phyloP scores from a whole-genome alignment of 2,329 filamentous ascomycete genomes.

The Colletotrichum cereale region DNA sequence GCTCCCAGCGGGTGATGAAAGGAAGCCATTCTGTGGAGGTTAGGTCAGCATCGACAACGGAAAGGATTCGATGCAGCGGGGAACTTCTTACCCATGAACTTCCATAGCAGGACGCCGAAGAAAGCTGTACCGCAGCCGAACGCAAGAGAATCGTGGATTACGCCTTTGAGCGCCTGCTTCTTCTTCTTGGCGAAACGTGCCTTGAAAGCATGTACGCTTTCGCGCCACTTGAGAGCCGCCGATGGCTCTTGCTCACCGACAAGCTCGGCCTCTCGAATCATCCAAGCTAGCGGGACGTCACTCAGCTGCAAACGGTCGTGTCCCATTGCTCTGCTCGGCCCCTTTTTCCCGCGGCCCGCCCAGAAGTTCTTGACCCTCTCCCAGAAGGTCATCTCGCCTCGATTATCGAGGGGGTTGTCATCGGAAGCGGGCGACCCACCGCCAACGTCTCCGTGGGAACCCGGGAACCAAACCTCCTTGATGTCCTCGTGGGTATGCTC shows the following conservation, averaged over 20 bases:
- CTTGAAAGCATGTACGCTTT: slow-evolving; percentile 47
- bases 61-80: fast-evolving
- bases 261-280: slow-evolving; percentile 62
- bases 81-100: slow-evolving; percentile 54
- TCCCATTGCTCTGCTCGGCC: slow-evolving; percentile 48
- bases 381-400: slow-evolving; percentile 48
- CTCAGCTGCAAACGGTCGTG: slow-evolving; percentile 58
- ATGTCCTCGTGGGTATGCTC: slow-evolving; percentile 53
- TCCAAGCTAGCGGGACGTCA: slow-evolving; percentile 65
- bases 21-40: slow-evolving; percentile 52
- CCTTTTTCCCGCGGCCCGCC: slow-evolving; percentile 49
- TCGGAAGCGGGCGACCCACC: slow-evolving; percentile 61
- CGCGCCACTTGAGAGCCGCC: slow-evolving; percentile 52
- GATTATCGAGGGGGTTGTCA: slow-evolving; percentile 43
- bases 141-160: slow-evolving; percentile 55
- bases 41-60: neutral
- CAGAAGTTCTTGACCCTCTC: slow-evolving; percentile 53
- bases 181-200: slow-evolving; percentile 43
- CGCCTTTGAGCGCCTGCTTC: slow-evolving; percentile 48
- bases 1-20: slow-evolving; percentile 56
- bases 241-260: slow-evolving; percentile 48
- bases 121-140: slow-evolving; percentile 54
- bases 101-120: slow-evolving; percentile 56
- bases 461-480: slow-evolving; percentile 67
- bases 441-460: slow-evolving; percentile 66